phyloP scores from a whole-genome alignment of 1,139 yeast genomes.

The Sugiyamaella grinbergsii region DNA sequence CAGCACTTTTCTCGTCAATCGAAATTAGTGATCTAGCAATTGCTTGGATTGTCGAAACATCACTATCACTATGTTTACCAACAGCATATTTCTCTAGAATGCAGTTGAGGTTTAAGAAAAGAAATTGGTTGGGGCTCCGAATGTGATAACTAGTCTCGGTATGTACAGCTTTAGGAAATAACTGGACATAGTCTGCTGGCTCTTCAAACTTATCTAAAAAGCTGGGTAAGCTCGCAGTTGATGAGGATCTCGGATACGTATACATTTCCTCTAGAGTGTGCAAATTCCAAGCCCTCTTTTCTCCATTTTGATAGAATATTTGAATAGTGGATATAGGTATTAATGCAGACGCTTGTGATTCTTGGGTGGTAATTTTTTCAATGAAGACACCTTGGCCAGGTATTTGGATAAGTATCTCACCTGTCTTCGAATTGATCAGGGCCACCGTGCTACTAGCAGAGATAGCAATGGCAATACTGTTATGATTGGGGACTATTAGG shows the following conservation, averaged over 20 bases:
- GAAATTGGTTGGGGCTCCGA: not conserved
- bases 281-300: slow-evolving; percentile 28
- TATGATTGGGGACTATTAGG: slow-evolving; percentile 18
- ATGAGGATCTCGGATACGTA: not conserved
- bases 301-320: slow-evolving; percentile 26
- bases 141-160: not conserved
- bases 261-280: slow-evolving; percentile 26
- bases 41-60: slow-evolving; percentile 5
- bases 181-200: not conserved
- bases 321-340: slow-evolving; percentile 15
- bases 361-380: slow-evolving; percentile 12
- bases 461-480: slow-evolving; percentile 25
- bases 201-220: slow-evolving; percentile 1
- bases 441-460: slow-evolving; percentile 30
- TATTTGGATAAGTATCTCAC: slow-evolving; percentile 21
- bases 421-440: slow-evolving; percentile 26
- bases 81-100: slow-evolving; percentile 2
- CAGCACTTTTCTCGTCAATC: slow-evolving; percentile 6
- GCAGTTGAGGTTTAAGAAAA: slow-evolving; percentile 1
- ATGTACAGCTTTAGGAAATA: not conserved
- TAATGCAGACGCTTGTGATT: not conserved
- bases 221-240: slow-evolving; percentile 4
- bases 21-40: slow-evolving; percentile 11
- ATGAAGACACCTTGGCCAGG: slow-evolving; percentile 33
- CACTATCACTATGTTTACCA: not conserved